Base-by-base conservation (phyloP, 306 rosid genomes). In the Cercis canadensis region DNA sequence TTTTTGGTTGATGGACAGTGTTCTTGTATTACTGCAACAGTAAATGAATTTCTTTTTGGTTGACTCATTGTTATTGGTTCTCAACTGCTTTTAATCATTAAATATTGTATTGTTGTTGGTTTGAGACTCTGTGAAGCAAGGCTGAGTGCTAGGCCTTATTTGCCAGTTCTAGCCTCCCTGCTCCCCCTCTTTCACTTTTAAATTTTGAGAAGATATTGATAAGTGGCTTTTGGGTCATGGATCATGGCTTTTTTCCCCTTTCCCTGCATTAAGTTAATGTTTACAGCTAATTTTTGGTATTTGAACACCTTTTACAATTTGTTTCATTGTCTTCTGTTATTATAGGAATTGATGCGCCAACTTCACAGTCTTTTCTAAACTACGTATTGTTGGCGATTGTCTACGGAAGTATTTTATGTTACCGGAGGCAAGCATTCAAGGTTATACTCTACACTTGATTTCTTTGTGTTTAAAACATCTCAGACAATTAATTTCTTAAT, bases 361-460 rank as follows among this genome's bases (percentile, higher is more conserved):
- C 98, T 61, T 92, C 98, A 11, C 94, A 92, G 78, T 91, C 99
- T 0, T 89, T 94, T 65, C 81, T 89, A 19, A 94, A 94, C 83
- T 94, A 94, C 69, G 88, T 89, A 31, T 77, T 94, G 41, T 71
- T 94, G 89, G 89, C 85, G 24, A 54, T 91, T 81, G 73, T 89
- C 57, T 94, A 90, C 50, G 99, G 95, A 73, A 66, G 75, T 58
- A 64, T 81, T 59, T 4, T 87, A 65, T 62, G 89, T 54, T 69
- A 91, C 78, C 75, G 88, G 57, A 76, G 80, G 82, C 71, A 94
- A 78, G 64, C 96, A 29, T 85, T 94, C 69, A 86, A 90, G 97
- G 99, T 93, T 77, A 66, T 71, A 60, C 39, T 68, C 65, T 45
- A 53, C 67, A 40, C 46, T 47, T 44, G 70, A n/a, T 50, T 11